phyloP scores from a whole-genome alignment of 371 early-diverging fungal species.

The Entomophthora muscae region DNA sequence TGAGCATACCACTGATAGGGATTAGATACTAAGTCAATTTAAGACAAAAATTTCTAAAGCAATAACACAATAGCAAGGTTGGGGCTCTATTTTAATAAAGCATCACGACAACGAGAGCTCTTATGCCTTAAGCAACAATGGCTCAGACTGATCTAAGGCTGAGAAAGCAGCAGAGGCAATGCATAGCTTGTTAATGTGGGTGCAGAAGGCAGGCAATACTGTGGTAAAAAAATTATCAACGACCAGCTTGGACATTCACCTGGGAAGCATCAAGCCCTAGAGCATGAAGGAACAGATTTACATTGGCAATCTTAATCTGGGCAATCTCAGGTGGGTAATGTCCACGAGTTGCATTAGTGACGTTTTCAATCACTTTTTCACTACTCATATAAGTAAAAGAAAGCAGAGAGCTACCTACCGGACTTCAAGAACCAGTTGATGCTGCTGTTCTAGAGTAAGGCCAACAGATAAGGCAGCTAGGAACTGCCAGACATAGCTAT shows the following conservation, averaged over 20 bases:
- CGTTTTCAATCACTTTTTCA: constrained; percentile 70
- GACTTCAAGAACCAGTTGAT: constrained; percentile 75
- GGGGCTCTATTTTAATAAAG: too few relatives aligned
- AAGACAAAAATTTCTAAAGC: too few relatives aligned
- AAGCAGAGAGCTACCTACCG: constrained; percentile 19
- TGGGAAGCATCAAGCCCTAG: constrained; percentile 85
- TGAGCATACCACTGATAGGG: too few relatives aligned
- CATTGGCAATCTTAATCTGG: constrained; percentile 55
- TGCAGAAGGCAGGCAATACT: too few relatives aligned
- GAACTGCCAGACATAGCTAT: constrained; percentile 95
- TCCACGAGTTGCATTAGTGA: constrained; percentile 37
- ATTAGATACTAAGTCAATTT: too few relatives aligned
- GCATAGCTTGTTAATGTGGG: too few relatives aligned
- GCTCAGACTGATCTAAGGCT: too few relatives aligned
- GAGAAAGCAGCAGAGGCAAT: too few relatives aligned
- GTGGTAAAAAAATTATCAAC: too few relatives aligned
- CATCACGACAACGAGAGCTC: too few relatives aligned
- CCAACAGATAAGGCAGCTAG: constrained; percentile 87
- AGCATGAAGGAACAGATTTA: constrained; percentile 86
- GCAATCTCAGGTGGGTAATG: constrained; percentile 38
- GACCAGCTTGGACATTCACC: constrained; percentile 23
- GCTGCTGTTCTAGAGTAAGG: constrained; percentile 85
- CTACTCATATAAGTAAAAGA: constrained; percentile 15
- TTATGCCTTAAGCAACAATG: too few relatives aligned
- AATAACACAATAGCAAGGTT: too few relatives aligned